Conservation (phyloP, 176 grass and related monocot genomes). For the Ensete ventricosum region DNA sequence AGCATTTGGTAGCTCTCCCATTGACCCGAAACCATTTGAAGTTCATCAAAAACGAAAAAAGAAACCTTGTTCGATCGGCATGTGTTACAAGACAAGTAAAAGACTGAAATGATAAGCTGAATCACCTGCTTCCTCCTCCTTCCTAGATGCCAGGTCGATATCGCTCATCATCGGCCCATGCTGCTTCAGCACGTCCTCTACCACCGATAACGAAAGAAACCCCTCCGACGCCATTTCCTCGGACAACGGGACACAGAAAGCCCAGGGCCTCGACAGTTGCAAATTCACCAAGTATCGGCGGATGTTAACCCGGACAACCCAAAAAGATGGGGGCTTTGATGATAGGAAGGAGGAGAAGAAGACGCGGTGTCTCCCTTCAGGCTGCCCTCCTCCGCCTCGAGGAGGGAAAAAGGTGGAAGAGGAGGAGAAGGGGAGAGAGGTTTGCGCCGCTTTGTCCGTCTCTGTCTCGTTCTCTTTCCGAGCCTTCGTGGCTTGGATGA, state of each 20-base stretch:
- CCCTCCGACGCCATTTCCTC: constrained; percentile 13
- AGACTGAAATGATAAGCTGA: background rate
- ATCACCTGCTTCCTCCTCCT: constrained; percentile 55
- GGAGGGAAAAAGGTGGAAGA: background rate
- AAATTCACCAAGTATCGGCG: too few species aligned
- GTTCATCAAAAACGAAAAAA: background rate
- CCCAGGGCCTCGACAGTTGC: background rate
- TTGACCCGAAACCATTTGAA: background rate
- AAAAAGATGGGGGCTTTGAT: too few species aligned
- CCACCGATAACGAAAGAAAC: background rate
- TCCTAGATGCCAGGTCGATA: constrained; percentile 47
- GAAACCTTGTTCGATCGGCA: background rate
- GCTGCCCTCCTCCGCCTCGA: background rate
- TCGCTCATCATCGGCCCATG: constrained; percentile 16
- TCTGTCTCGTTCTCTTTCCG: background rate
- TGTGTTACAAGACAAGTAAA: background rate
- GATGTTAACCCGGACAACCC: too few species aligned
- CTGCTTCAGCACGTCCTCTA: constrained; percentile 23
- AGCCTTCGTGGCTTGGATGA: background rate
- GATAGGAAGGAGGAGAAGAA: too few species aligned
- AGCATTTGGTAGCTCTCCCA: too few species aligned
- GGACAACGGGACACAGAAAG: background rate
- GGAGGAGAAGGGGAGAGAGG: background rate
- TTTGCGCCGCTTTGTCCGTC: background rate
- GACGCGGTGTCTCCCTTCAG: background rate